Evolutionary conservation across 2,329 filamentous ascomycete genomes (phyloP), one percentile per base, ranked within the genome.

Genomic region (Xylaria sp.): DNA sequence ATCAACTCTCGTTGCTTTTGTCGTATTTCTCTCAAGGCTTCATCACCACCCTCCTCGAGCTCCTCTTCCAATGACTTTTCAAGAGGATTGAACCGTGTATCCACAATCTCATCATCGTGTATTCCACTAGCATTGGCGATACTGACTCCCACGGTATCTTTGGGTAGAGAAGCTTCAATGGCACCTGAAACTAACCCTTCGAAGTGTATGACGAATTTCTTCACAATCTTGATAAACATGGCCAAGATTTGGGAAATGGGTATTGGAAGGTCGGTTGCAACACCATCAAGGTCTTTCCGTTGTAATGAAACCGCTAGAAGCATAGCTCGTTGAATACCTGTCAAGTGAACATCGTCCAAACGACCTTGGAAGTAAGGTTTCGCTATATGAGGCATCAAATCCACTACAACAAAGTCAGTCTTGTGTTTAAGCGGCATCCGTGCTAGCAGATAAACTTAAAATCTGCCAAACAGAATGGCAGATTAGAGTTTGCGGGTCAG

Each of bases 181-280:
- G 91, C 92, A 3, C 86, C 87, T 41, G 92, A 86, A 2, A 97
- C 83, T 0, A 98, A 78, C 3, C 83, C 80, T 31, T 88, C 86
- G 77, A 99, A 95, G 73, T 93, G 86, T 2, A 85, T 83, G 2
- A 90, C 90, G 38, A 97, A 85, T 80, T 98, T 98, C 67, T 93
- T 87, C 62, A 97, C 84, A 63, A 97, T 90, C 82, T 99, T 99
- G 75, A 97, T 92, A 77, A 99, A 98, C 90, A 98, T 96, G 63
- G 94, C 93, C 64, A 99, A 82, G 3, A 97, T 81, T 78, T 98
- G 95, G 44, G 88, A 89, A 2, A 87, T 84, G 0, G 86, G 87
- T 5, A 97, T 79, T 7, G 83, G 84, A 3, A 97, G 78, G 72
- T 99, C 95, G 65, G 89, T 87, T 64, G 93, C 90, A 8, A 97